Evolutionary conservation across 805 yeast species (phyloP), one percentile per base, ranked within the genome.

Genomic region (Kregervanrija pseudodelftensis): DNA sequence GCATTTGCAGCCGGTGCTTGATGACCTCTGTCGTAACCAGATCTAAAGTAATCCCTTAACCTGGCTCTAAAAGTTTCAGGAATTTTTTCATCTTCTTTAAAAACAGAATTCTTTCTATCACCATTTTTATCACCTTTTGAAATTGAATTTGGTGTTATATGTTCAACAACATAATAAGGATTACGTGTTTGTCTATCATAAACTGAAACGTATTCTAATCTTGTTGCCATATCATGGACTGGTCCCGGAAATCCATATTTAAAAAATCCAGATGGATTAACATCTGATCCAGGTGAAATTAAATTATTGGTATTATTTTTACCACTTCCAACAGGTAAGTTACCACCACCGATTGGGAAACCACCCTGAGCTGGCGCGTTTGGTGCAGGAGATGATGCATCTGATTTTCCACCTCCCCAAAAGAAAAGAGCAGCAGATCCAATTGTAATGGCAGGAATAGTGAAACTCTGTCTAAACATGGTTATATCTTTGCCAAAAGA

Each of bases 1-100:
- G 98, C 97, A 63, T 93, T 85, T 0, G 98, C 98, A 5, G 99
- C 99, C 3, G 99, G 97, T 0, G 96, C 97, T 56, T 86, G 88
- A 65, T 93, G 99, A 5, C 99, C 99, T 52, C 98, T 70, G 63
- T 93, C 99, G 64, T 87, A 93, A 1, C 99, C 99, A 31, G 93
- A 82, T 55, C 98, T 76, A 71, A 91, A 93, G 63, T 85, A 93
- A 65, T 93, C 98, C 49, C 80, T 74, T 45, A 93, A 69, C 43
- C 75, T 70, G 2, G 82, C 91, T 53, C 97, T 74, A 63, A 88
- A 93, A 55, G 69, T 74, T 30, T 64, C 63, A 0, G 99, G 99
- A 36, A 93, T 77, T 11, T 60, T 56, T 59, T 85, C 95, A 61
- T 93, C 97, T 69, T 93, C 99, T 57, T 70, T 79, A 69, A 93